phyloP scores from a whole-genome alignment of 345 rosid genomes.

The Acer saccharum region DNA sequence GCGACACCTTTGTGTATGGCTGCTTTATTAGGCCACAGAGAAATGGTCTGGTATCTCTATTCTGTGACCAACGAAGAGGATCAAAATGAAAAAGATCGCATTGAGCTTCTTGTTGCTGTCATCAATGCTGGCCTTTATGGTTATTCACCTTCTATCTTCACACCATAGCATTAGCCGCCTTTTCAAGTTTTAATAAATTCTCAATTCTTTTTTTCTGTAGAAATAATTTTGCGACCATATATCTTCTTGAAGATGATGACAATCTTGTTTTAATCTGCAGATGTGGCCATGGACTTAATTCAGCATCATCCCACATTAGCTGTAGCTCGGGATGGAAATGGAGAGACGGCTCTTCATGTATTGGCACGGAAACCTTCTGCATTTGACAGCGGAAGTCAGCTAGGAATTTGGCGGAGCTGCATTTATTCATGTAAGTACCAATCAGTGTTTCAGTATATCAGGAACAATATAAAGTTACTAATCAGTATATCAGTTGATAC shows the following conservation, averaged over 20 bases:
- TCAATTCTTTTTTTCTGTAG: no score
- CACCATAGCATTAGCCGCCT: background rate
- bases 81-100: slow-evolving; percentile 14
- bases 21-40: slow-evolving; percentile 36
- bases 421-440: slow-evolving; percentile 28
- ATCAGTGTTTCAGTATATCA: no score
- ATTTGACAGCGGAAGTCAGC: background rate
- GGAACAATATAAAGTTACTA: no score
- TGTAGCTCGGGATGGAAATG: slow-evolving; percentile 19
- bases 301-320: slow-evolving; percentile 38
- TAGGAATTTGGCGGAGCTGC: slow-evolving; percentile 15
- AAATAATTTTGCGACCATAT: background rate
- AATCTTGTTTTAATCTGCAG: slow-evolving; percentile 20
- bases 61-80: slow-evolving; percentile 16
- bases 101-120: slow-evolving; percentile 21
- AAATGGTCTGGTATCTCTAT: slow-evolving; percentile 22
- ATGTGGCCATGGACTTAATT: slow-evolving; percentile 41
- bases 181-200: no score
- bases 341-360: slow-evolving; percentile 15
- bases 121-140: slow-evolving; percentile 18
- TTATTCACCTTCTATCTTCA: background rate
- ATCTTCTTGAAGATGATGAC: background rate
- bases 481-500: no score
- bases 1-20: slow-evolving; percentile 42
- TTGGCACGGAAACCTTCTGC: slow-evolving; percentile 20